Percentiles rank a stretch among this genome's conserved stretches.
Evolutionary conservation across 1,139 yeast genomes (phyloP).

Genomic region (Diutina neorugosa): DNA sequence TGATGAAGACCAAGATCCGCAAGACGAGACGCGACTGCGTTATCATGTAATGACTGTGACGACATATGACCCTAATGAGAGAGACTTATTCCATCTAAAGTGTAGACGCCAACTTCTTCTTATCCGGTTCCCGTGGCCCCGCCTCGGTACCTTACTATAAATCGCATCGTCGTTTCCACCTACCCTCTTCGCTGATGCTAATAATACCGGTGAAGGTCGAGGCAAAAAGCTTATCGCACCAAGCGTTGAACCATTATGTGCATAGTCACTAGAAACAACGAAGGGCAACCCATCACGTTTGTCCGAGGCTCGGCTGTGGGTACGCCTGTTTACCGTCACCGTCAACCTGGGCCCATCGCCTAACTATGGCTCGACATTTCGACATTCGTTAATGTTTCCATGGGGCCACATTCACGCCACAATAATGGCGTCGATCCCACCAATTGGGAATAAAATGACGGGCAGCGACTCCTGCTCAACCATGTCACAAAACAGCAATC

Average conservation of each 20-base stretch:
- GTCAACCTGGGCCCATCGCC: background rate
- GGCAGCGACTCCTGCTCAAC: background rate
- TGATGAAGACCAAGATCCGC: slow-evolving; percentile 8
- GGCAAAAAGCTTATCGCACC: background rate
- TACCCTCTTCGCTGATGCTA: too few relatives aligned
- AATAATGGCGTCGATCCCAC: background rate
- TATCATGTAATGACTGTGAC: slow-evolving; percentile 12
- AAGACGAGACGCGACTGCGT: slow-evolving; percentile 26
- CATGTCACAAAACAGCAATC: background rate
- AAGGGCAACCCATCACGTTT: background rate
- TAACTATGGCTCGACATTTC: background rate
- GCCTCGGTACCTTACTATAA: background rate
- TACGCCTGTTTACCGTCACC: too few relatives aligned
- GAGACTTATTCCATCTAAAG: background rate
- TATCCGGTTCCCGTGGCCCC: background rate
- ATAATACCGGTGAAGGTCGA: too few relatives aligned
- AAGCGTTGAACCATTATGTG: background rate
- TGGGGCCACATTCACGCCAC: background rate
- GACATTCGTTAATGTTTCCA: background rate
- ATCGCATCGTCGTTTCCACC: too few relatives aligned
- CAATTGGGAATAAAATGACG: background rate
- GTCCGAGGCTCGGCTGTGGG: too few relatives aligned
- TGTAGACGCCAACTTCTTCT: background rate
- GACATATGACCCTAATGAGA: background rate
- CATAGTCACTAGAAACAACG: too few relatives aligned